Percentiles rank a stretch among this genome's conserved stretches.
phyloP scores from a whole-genome alignment of 768 basidiomycete species.

The Boletus insuetus region DNA sequence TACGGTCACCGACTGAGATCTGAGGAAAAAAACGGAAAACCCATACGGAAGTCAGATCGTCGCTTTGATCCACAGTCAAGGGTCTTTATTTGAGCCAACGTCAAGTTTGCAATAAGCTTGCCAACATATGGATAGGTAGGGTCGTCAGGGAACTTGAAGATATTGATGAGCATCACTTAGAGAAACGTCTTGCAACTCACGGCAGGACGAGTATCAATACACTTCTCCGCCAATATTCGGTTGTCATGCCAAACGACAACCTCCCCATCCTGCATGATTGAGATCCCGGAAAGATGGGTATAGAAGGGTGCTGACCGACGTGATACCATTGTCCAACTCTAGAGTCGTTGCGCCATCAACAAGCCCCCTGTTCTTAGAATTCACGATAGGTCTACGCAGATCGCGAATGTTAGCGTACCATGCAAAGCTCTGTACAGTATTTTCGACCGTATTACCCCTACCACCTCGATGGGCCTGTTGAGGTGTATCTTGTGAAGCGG shows the following conservation, averaged over 20 bases:
- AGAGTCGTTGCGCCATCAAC: constrained; percentile 74
- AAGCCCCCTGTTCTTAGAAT: constrained; percentile 51
- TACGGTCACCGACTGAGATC: neutral
- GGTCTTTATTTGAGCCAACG: constrained; percentile 74
- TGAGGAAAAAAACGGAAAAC: neutral
- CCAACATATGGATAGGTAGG: constrained; percentile 74
- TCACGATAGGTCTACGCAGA: constrained; percentile 1
- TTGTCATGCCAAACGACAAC: constrained; percentile 84
- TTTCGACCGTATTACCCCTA: constrained; percentile 73
- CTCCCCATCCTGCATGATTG: constrained; percentile 56
- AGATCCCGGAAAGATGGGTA: neutral
- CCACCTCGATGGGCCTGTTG: constrained; percentile 71
- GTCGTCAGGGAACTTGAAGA: constrained; percentile 49
- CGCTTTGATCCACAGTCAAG: constrained; percentile 77
- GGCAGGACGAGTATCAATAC: constrained; percentile 62
- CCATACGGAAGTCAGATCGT: constrained; percentile 55
- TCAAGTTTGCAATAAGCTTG: constrained; percentile 72
- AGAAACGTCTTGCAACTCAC: constrained; percentile 36
- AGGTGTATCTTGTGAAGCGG: constrained; percentile 1
- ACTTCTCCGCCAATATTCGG: constrained; percentile 59
- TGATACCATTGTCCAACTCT: constrained; percentile 77
- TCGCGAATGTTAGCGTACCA: constrained; percentile 43
- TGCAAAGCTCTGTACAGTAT: constrained; percentile 70
- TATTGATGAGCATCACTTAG: neutral
- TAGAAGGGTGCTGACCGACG: constrained; percentile 44